Conservation (phyloP, 768 basidiomycete species). For the Bullera alba region DNA sequence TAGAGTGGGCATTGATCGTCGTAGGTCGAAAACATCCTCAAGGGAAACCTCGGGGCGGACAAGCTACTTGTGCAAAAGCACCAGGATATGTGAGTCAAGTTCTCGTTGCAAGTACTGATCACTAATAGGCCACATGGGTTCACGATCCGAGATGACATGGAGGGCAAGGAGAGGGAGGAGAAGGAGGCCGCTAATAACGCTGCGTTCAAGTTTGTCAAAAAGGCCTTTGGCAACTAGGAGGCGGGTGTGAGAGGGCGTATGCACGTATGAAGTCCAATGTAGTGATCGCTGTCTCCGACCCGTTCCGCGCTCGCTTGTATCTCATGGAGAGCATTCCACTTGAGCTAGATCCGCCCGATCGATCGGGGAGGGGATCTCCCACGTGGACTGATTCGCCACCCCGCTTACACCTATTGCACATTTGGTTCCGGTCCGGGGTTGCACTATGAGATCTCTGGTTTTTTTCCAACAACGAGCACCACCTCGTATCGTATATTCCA, state of each 20-base stretch:
- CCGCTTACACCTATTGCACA: no score
- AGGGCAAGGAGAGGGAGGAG: slow-evolving; percentile 29
- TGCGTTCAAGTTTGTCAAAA: slow-evolving; percentile 30
- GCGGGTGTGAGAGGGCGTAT: neutral
- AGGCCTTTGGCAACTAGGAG: slow-evolving; percentile 8
- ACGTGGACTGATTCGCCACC: no score
- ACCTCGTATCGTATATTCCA: no score
- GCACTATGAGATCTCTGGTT: no score
- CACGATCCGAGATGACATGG: slow-evolving; percentile 42
- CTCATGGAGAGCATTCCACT: no score
- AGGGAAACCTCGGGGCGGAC: slow-evolving; percentile 20
- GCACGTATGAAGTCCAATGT: no score
- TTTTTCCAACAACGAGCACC: no score
- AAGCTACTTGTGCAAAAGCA: slow-evolving; percentile 30
- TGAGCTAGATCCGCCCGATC: no score
- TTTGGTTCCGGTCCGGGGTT: no score
- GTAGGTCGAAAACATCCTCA: slow-evolving; percentile 20
- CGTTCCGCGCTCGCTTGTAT: no score
- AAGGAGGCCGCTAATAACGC: slow-evolving; percentile 39
- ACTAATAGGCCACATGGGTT: slow-evolving; percentile 40
- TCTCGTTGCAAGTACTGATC: neutral
- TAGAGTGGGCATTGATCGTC: neutral
- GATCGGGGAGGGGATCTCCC: no score
- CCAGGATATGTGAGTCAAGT: slow-evolving; percentile 8
- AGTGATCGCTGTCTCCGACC: no score